A percentile compares a stretch with the other conserved stretches of the same genome.
These are phyloP conservation scores for Aureobasidium namibiae DNA, from an alignment of 2,329 filamentous ascomycete species.

Conservation along the genomic window DNA sequence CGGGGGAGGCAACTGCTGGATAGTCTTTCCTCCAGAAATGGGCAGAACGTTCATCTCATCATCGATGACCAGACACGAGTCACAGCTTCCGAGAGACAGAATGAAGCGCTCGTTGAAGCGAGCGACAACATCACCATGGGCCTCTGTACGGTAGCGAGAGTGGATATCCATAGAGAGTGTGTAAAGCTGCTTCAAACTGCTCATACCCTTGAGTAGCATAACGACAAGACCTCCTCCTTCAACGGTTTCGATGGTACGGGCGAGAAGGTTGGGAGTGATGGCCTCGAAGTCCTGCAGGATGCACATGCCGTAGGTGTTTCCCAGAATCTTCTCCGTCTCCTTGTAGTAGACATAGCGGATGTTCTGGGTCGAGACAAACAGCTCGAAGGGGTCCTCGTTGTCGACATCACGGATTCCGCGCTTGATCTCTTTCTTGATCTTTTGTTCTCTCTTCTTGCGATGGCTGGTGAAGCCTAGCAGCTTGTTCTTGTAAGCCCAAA, in stretches of 20 bases:
- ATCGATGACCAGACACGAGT: slow-evolving; percentile 89
- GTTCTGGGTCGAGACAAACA: slow-evolving; percentile 92
- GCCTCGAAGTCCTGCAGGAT: slow-evolving; percentile 98
- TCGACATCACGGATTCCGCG: slow-evolving; percentile 88
- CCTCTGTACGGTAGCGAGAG: slow-evolving; percentile 90
- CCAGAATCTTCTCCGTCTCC: slow-evolving; percentile 96
- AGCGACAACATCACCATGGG: slow-evolving; percentile 87
- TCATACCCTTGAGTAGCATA: slow-evolving; percentile 90
- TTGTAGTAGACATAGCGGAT: slow-evolving; percentile 99
- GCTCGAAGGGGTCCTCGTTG: slow-evolving; percentile 88
- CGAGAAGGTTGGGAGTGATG: slow-evolving; percentile 91
- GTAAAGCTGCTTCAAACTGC: slow-evolving; percentile 92
- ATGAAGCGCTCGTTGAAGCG: slow-evolving; percentile 98
- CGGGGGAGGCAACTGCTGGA: slow-evolving; percentile 70
- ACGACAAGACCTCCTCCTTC: slow-evolving; percentile 91
- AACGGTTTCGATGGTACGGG: slow-evolving; percentile 92
- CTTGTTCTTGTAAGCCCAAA: slow-evolving; percentile 99
- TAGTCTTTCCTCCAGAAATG: slow-evolving; percentile 89
- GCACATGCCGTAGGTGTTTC: slow-evolving; percentile 97
- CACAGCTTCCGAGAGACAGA: slow-evolving; percentile 87
- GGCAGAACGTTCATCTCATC: slow-evolving; percentile 96
- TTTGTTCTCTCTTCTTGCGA: slow-evolving; percentile 94
- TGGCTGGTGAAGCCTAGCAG: slow-evolving; percentile 91
- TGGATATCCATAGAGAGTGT: slow-evolving; percentile 97
- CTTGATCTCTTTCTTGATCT: slow-evolving; percentile 98